Base-by-base conservation (phyloP, 2,329 filamentous ascomycete species). In the Harringtonia aguacate region DNA sequence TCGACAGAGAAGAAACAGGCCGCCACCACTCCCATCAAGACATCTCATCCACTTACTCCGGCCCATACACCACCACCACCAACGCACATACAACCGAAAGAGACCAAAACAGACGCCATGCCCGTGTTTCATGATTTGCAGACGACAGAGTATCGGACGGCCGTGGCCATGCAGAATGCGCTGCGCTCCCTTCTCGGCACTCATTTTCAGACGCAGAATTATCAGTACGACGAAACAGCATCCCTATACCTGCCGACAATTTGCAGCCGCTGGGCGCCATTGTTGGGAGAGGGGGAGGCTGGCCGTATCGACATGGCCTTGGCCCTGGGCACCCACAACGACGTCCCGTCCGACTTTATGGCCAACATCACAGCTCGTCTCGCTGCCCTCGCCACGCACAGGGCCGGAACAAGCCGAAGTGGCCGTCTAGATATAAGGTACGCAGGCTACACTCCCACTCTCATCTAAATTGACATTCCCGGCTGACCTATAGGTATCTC, bases 391-490 rank as follows among this genome's bases (percentile, higher is more conserved):
- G 77, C 75, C 0, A 64, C 58, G 8, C 73, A 73, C 46, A 58
- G 66, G 0, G 24, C 61, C 39, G 72, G 73, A 1, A 53, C 65
- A 10, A 72, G 65, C 17, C 68, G 71, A 33, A 77, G 70, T 46
- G 75, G 73, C 15, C 68, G 70, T 31, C 56, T 81, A n/a, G 73
- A 81, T 53, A 62, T 81, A 27, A 68, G 74, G 49, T 80, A 77
- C 51, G n/a, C n/a, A n/a, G n/a, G n/a, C n/a, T n/a, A n/a, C n/a
- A n/a, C n/a, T n/a, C n/a, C n/a, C n/a, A n/a, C n/a, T n/a, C n/a
- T n/a, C n/a, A n/a, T n/a, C n/a, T n/a, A n/a, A n/a, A n/a, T n/a
- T n/a, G n/a, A n/a, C n/a, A n/a, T n/a, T n/a, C n/a, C n/a, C 24
- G 24, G 10, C 24, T 27, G 24, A 27, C 24, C 24, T 7, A 27